Conservation (phyloP, 805 yeast species). For the Jamesozyma gamospora region DNA sequence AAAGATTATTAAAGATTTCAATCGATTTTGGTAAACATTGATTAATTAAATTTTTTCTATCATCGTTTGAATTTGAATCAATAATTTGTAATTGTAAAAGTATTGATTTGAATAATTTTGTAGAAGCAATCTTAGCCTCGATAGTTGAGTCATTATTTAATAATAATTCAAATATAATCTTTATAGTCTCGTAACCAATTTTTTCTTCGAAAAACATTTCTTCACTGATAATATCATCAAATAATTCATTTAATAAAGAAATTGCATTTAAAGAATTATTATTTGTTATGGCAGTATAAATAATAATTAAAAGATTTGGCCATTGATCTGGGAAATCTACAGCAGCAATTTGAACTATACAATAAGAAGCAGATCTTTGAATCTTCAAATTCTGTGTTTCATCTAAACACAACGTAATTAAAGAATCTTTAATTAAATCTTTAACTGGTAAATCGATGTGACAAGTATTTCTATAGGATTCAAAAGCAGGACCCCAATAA, state of each 20-base stretch:
- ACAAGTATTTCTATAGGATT: slow-evolving; percentile 60
- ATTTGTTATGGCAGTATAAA: slow-evolving; percentile 36
- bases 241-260: slow-evolving; percentile 58
- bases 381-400: slow-evolving; percentile 46
- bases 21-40: slow-evolving; percentile 14
- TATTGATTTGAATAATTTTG: slow-evolving; percentile 44
- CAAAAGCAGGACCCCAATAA: slow-evolving; percentile 80
- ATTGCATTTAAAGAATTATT: slow-evolving; percentile 40
- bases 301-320: slow-evolving; percentile 54
- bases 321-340: slow-evolving; percentile 94
- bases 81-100: slow-evolving; percentile 39
- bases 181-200: slow-evolving; percentile 46
- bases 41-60: slow-evolving; percentile 13
- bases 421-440: slow-evolving; percentile 36
- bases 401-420: slow-evolving; percentile 39
- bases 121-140: slow-evolving; percentile 38
- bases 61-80: slow-evolving; percentile 8
- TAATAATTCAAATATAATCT: slow-evolving; percentile 39
- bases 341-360: slow-evolving; percentile 74
- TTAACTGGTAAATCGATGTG: slow-evolving; percentile 43
- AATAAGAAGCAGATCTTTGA: slow-evolving; percentile 57
- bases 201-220: slow-evolving; percentile 77
- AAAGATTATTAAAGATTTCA: slow-evolving; percentile 6
- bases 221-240: slow-evolving; percentile 78
- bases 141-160: slow-evolving; percentile 16